These are phyloP conservation scores for Rutidosis leptorrhynchoides DNA, from an alignment of 129 eudicot species.

Conservation along the genomic window DNA sequence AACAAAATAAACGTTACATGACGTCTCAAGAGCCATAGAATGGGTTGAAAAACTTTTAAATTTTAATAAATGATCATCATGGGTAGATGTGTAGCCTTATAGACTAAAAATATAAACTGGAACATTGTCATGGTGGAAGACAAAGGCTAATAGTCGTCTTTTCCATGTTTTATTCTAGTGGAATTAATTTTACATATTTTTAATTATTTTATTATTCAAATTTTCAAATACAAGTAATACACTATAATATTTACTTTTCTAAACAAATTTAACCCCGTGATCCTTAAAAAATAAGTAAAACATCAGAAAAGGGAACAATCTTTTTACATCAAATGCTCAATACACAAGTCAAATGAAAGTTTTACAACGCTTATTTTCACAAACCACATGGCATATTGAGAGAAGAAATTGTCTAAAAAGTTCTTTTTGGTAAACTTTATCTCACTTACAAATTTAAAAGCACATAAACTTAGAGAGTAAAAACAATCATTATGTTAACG, in stretches of 20 bases:
- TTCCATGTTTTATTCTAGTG: constrained; percentile 34
- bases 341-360: constrained; percentile 17
- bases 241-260: constrained; percentile 6
- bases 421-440: no score
- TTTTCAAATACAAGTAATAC: constrained; percentile 12
- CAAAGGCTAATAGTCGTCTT: constrained; percentile 31
- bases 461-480: no score
- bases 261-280: constrained; percentile 16
- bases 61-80: background rate
- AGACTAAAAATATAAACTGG: background rate
- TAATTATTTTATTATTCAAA: background rate
- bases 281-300: constrained; percentile 13
- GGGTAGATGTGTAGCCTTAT: constrained; percentile 20
- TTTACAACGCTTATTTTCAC: background rate
- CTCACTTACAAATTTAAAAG: no score
- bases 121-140: constrained; percentile 29
- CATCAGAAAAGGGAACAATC: background rate
- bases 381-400: constrained; percentile 14
- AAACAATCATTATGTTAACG: no score
- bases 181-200: constrained; percentile 1
- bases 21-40: background rate
- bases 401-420: background rate
- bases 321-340: constrained; percentile 16
- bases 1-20: background rate
- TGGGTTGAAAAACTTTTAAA: background rate